These are phyloP conservation scores for Borealophlyctis nickersoniae DNA, from an alignment of 192 early-diverging fungal genomes.

Conservation along the genomic window DNA sequence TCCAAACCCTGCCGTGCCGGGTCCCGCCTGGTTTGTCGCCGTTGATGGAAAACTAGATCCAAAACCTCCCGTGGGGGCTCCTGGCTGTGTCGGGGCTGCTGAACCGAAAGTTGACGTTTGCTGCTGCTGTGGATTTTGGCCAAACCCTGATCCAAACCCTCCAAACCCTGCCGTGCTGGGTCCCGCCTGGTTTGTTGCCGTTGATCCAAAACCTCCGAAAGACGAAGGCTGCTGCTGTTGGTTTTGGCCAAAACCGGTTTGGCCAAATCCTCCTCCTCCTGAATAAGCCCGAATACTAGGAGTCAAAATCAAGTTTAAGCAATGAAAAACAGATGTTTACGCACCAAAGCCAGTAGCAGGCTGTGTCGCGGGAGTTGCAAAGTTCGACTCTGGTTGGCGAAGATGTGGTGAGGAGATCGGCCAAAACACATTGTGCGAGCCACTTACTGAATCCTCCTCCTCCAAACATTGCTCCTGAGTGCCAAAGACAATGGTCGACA, in stretches of 20 bases:
- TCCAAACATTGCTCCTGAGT: too few species aligned
- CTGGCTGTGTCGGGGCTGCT: constrained; percentile 7
- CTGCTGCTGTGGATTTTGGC: too few species aligned
- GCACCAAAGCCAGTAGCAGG: constrained; percentile 22
- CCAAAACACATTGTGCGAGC: too few species aligned
- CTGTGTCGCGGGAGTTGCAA: constrained; percentile 12
- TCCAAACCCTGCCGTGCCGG: constrained; percentile 16
- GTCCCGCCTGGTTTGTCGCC: not conserved
- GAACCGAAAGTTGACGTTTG: constrained; percentile 12
- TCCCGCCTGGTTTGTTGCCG: not conserved
- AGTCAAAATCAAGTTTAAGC: constrained; percentile 7
- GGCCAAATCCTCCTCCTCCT: constrained; percentile 11
- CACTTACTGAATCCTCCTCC: too few species aligned
- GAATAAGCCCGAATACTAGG: constrained; percentile 6
- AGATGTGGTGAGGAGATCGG: too few species aligned
- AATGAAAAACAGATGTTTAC: constrained; percentile 19
- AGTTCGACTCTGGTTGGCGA: too few species aligned
- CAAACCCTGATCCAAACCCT: constrained; percentile 11
- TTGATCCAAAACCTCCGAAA: constrained; percentile 22
- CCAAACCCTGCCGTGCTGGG: constrained; percentile 16
- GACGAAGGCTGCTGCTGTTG: constrained; percentile 1
- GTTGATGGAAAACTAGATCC: constrained; percentile 31
- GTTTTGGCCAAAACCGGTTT: not conserved
- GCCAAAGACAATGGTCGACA: too few species aligned
- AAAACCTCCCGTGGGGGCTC: constrained; percentile 21